Evolutionary conservation across 1,284 basidiomycete species (phyloP).

Genomic region (Garcileccinum viscosum): DNA sequence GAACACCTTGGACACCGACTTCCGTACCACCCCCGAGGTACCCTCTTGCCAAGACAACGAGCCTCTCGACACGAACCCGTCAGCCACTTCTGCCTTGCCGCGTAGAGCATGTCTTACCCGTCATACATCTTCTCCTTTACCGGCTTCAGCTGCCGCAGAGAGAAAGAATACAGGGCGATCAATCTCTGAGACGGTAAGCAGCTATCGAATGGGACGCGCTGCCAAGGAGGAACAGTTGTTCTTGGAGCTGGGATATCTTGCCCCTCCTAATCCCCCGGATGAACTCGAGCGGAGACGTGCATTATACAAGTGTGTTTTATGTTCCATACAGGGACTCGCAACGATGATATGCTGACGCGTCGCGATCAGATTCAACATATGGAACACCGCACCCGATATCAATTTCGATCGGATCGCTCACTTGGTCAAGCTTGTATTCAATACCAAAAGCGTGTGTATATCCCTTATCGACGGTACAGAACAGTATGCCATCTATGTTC

Average conservation of each 20-base stretch:
- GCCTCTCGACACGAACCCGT: slow-evolving; percentile 28
- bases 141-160: slow-evolving; percentile 49
- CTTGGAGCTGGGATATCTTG: slow-evolving; percentile 71
- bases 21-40: slow-evolving; percentile 21
- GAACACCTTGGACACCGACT: slow-evolving; percentile 29
- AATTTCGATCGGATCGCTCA: slow-evolving; percentile 93
- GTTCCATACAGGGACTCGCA: slow-evolving; percentile 1
- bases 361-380: slow-evolving; percentile 78
- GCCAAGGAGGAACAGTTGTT: slow-evolving; percentile 70
- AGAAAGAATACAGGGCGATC: slow-evolving; percentile 46
- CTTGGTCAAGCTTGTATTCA: slow-evolving; percentile 92
- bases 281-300: slow-evolving; percentile 82
- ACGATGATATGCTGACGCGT: slow-evolving; percentile 9
- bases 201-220: slow-evolving; percentile 50
- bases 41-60: slow-evolving; percentile 38
- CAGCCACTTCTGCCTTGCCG: slow-evolving; percentile 51
- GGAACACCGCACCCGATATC: slow-evolving; percentile 82
- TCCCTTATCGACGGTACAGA: slow-evolving; percentile 83
- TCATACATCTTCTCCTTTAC: slow-evolving; percentile 66
- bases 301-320: slow-evolving; percentile 68
- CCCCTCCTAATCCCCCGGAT: slow-evolving; percentile 81
- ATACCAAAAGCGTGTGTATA: slow-evolving; percentile 84
- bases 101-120: slow-evolving; percentile 60
- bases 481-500: slow-evolving; percentile 55
- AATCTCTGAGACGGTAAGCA: slow-evolving; percentile 41